These are phyloP conservation scores for Staphylotrichum longicolle DNA, from an alignment of 495 filamentous ascomycete species.

Conservation along the genomic window DNA sequence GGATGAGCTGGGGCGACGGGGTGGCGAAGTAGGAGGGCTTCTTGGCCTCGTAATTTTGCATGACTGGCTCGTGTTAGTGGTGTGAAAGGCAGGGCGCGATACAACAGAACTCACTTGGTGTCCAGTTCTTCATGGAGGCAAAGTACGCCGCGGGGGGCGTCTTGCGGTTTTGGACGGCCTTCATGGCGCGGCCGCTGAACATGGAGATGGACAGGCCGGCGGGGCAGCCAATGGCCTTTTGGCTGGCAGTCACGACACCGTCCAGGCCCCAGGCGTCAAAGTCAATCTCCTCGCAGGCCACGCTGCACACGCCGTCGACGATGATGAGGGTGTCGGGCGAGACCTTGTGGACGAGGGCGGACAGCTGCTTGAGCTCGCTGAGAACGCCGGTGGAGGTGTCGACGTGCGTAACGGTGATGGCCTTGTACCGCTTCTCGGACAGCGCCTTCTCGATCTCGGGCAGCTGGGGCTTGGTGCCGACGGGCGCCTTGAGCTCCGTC, in stretches of 20 bases:
- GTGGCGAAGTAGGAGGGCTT: conserved; percentile 98
- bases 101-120: conserved; percentile 63
- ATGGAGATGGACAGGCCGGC: conserved; percentile 91
- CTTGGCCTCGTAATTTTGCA: conserved; percentile 97
- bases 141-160: conserved; percentile 83
- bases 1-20: conserved; percentile 89
- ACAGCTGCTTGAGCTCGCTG: conserved; percentile 79
- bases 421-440: conserved; percentile 84
- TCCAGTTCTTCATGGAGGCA: conserved; percentile 94
- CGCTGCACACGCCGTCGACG: conserved; percentile 95
- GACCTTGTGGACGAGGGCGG: conserved; percentile 76
- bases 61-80: conserved; percentile 52
- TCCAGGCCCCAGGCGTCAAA: conserved; percentile 96
- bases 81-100: background rate
- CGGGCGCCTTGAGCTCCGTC: conserved; percentile 83
- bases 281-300: conserved; percentile 90
- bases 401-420: conserved; percentile 91
- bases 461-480: conserved; percentile 85
- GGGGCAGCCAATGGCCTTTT: conserved; percentile 95
- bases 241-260: conserved; percentile 87
- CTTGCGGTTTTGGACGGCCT: conserved; percentile 73
- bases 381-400: conserved; percentile 96
- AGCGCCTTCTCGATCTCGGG: conserved; percentile 83
- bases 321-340: conserved; percentile 87
- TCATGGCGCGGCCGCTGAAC: conserved; percentile 85